These are phyloP conservation scores for Rubia yunnanensis DNA, from an alignment of 257 asterid genomes.

Conservation along the genomic window DNA sequence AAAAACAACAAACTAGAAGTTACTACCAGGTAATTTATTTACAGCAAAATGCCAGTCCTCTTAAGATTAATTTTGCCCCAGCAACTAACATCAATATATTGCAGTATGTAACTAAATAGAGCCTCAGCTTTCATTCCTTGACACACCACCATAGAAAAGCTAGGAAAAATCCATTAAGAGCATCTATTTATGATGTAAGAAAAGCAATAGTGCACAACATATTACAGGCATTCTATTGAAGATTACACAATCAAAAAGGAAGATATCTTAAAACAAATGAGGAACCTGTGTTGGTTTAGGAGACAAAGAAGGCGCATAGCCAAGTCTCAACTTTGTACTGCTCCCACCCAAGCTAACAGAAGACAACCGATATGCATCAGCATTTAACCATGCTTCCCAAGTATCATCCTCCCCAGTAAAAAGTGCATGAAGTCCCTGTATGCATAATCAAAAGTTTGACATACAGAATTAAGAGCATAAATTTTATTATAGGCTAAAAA, in stretches of 20 bases:
- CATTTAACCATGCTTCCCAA: conserved; percentile 95
- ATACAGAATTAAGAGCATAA: conserved; percentile 5
- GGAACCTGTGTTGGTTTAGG: conserved; percentile 86
- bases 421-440: conserved; percentile 80
- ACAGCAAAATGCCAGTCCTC: no score
- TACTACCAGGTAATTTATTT: neutral
- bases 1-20: neutral
- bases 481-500: conserved; percentile 8
- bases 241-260: neutral
- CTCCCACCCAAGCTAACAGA: conserved; percentile 41
- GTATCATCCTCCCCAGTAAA: conserved; percentile 96
- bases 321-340: conserved; percentile 76
- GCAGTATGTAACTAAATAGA: neutral
- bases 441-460: conserved; percentile 11
- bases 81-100: no score
- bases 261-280: neutral
- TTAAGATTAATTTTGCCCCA: no score
- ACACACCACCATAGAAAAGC: no score
- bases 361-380: conserved; percentile 65
- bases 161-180: neutral
- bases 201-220: no score
- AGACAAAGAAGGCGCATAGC: conserved; percentile 76
- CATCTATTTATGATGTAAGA: neutral
- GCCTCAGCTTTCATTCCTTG: neutral
- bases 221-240: neutral